Conservation (phyloP, 1,284 basidiomycete genomes). For the Microbotryum silenes-acaulis region DNA sequence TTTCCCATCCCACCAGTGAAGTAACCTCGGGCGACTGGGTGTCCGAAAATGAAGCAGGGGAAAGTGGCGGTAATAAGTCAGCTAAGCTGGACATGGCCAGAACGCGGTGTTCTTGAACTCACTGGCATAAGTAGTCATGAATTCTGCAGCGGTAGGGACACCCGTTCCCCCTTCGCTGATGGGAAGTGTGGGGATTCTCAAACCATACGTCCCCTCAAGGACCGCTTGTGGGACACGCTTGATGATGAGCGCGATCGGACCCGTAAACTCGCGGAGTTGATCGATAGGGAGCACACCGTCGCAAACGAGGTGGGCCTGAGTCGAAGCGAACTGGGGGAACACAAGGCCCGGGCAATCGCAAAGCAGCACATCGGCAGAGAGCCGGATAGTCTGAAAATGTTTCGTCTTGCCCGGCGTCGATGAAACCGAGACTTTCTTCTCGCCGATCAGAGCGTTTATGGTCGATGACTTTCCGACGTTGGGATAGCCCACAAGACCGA, state of each 20-base stretch:
- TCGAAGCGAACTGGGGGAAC: conserved; percentile 95
- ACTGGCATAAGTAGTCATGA: conserved; percentile 87
- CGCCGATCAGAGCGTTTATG: conserved; percentile 53
- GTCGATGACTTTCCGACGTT: conserved; percentile 56
- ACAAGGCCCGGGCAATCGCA: conserved; percentile 99
- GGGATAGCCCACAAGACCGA: conserved; percentile 56
- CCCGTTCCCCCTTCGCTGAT: conserved; percentile 82
- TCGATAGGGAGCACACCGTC: conserved; percentile 98
- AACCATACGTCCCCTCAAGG: conserved; percentile 83
- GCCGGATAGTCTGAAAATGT: conserved; percentile 95
- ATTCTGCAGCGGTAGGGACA: conserved; percentile 65
- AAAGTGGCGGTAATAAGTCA: background rate
- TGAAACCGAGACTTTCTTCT: conserved; percentile 94
- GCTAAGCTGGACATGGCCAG: background rate
- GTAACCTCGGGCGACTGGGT: conserved; percentile 80
- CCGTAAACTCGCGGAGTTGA: conserved; percentile 91
- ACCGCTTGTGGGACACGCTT: conserved; percentile 74
- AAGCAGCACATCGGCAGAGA: conserved; percentile 78
- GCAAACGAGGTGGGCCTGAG: conserved; percentile 89
- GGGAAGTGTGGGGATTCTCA: conserved; percentile 61
- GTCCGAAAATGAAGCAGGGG: conserved; percentile 6
- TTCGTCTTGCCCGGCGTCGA: conserved; percentile 98
- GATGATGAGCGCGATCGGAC: conserved; percentile 71
- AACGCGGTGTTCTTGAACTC: conserved; percentile 41
- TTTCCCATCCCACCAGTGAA: conserved; percentile 91